Conservation (phyloP, 208 protist genomes). For the Endotrypanum monterogeii region DNA sequence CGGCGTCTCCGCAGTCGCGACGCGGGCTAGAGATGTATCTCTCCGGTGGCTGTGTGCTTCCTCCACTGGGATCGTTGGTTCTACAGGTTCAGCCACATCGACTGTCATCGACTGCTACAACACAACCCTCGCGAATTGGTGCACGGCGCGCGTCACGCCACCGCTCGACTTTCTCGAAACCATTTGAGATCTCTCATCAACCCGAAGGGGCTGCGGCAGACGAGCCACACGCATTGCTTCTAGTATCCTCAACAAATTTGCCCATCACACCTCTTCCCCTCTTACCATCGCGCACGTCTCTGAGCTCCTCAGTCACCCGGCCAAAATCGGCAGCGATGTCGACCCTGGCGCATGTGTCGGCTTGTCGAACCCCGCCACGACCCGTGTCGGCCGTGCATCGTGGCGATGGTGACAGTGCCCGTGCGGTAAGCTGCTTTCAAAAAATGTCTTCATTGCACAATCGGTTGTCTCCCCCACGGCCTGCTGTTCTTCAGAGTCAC, state of each 20-base stretch:
- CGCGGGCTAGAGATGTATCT: conserved; percentile 39
- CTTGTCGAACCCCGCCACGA: conserved; percentile 1
- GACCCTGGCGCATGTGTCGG: background rate
- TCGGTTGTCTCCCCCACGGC: background rate
- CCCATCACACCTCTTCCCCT: background rate
- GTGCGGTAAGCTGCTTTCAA: background rate
- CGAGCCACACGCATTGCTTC: background rate
- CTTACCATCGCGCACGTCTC: background rate
- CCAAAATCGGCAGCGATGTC: background rate
- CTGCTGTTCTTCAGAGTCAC: background rate
- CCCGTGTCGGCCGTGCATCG: background rate
- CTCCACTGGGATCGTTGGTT: conserved; percentile 40
- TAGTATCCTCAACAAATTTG: conserved; percentile 22
- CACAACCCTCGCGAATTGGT: background rate
- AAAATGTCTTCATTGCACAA: background rate
- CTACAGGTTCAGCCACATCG: conserved; percentile 29
- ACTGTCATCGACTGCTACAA: background rate
- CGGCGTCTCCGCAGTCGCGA: conserved; percentile 31
- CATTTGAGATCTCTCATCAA: background rate
- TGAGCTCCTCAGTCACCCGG: conserved; percentile 2
- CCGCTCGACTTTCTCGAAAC: background rate
- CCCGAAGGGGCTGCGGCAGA: background rate
- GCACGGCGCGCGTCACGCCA: background rate
- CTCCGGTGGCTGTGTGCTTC: conserved; percentile 41
- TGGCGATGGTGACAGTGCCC: background rate